Evolutionary conservation across 2,329 filamentous ascomycete genomes (phyloP), one percentile per base, ranked within the genome.

Genomic region (Verticillium alfalfae): DNA sequence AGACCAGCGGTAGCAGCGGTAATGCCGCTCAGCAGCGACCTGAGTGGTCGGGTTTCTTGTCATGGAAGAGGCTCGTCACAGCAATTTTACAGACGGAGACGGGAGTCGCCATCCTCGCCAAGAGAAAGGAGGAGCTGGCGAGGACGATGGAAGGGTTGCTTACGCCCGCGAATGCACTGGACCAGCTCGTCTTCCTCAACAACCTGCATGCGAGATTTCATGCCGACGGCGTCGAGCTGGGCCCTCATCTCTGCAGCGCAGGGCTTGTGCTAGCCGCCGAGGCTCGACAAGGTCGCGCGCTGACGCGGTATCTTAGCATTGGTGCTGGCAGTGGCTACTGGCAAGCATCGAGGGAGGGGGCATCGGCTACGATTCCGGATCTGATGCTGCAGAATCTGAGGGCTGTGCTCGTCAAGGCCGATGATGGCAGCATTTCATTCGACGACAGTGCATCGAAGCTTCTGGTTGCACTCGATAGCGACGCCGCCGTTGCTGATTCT

Each of bases 181-280:
- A 72, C 13, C 63, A 76, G 22, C 67, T 81, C 45, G 63, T 68
- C 1, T 73, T 81, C 58, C 65, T 82, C 31, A 77, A 79, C 60
- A 79, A 80, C 63, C 60, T 81, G 15, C 66, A 70, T 34, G 68
- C 76, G 54, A 72, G 70, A 54, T 66, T 78, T 10, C 66, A 70
- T 3, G 62, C 63, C 8, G 61, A 67, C 22, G 65, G 62, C 5
- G 58, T 65, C 7, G 61, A 66, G 31, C 55, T 77, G 6, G 68
- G 72, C 13, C 54, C 64, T 0, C 56, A 68, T 2, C 63, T 80
- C 9, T 69, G 70, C 52, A 67, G 68, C 16, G 61, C 72, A 36
- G 74, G 68, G 1, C 62, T 77, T 58, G 65, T 62, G 57, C 62
- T 73, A 41, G 74, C 76, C 26, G 71, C 72, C 34, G 62, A 68